A percentile compares a stretch with the other conserved stretches of the same genome.
Evolutionary conservation across 2,329 filamentous ascomycete genomes (phyloP).

Genomic region (Lojkania enalia): DNA sequence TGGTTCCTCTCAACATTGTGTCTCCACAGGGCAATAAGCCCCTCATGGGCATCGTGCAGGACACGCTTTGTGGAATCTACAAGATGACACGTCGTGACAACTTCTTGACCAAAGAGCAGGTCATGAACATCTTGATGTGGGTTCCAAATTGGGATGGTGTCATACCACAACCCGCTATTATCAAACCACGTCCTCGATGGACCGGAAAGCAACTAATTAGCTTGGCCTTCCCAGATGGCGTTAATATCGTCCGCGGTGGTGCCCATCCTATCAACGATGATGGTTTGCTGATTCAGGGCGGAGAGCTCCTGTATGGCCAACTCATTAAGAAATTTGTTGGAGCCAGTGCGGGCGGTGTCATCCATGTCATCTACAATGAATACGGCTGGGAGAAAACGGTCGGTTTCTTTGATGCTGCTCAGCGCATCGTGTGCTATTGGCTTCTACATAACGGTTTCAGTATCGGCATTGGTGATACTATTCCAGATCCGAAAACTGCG

Average conservation of each 20-base stretch:
- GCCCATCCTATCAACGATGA: constrained; percentile 67
- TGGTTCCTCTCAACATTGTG: constrained; percentile 98
- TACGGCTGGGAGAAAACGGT: constrained; percentile 84
- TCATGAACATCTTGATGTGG: constrained; percentile 98
- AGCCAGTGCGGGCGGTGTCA: constrained; percentile 84
- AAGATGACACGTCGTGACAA: constrained; percentile 93
- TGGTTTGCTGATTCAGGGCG: constrained; percentile 80
- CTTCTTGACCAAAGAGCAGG: constrained; percentile 84
- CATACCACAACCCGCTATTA: constrained; percentile 88
- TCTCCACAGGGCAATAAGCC: constrained; percentile 96
- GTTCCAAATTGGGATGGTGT: constrained; percentile 97
- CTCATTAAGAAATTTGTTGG: constrained; percentile 94
- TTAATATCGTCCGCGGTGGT: constrained; percentile 71
- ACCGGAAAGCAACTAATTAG: constrained; percentile 98
- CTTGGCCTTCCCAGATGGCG: constrained; percentile 83
- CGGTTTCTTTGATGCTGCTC: constrained; percentile 92
- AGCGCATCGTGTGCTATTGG: constrained; percentile 97
- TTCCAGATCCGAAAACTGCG: constrained; percentile 85
- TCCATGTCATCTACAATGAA: constrained; percentile 96
- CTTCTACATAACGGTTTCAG: constrained; percentile 94
- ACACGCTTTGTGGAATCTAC: constrained; percentile 94
- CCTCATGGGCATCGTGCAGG: constrained; percentile 99
- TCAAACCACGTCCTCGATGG: constrained; percentile 92
- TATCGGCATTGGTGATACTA: constrained; percentile 97
- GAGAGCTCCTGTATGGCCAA: constrained; percentile 87